Percentiles rank a stretch among this genome's conserved stretches.
phyloP scores from a whole-genome alignment of 2,329 filamentous ascomycete genomes.

The Talaromyces sp. region DNA sequence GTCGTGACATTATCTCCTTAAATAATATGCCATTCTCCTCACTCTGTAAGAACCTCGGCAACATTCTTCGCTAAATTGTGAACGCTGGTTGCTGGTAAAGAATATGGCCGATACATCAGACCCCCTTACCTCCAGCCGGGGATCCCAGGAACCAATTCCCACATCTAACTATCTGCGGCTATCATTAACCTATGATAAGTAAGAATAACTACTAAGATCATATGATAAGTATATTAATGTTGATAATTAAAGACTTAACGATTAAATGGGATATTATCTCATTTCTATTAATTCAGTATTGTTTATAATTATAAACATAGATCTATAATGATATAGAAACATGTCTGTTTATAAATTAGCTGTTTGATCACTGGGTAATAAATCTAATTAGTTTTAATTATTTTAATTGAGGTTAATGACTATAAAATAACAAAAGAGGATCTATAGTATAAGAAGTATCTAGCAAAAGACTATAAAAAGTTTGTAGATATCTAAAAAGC shows the following conservation, averaged over 20 bases:
- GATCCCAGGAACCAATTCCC: constrained; percentile 20
- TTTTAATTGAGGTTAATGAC: constrained; percentile 46
- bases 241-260: constrained; percentile 47
- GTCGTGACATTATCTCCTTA: background rate
- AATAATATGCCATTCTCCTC: background rate
- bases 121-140: background rate
- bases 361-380: constrained; percentile 45
- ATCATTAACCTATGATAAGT: constrained; percentile 44
- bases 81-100: background rate
- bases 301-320: constrained; percentile 26
- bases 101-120: background rate
- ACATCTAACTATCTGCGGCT: constrained; percentile 49
- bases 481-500: constrained; percentile 49
- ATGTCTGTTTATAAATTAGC: constrained; percentile 36
- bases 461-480: constrained; percentile 45
- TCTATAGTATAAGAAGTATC: constrained; percentile 44
- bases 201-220: constrained; percentile 45
- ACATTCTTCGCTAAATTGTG: background rate
- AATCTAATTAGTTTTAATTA: constrained; percentile 48
- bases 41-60: background rate
- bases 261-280: constrained; percentile 37
- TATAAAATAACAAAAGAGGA: constrained; percentile 49
- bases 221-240: constrained; percentile 45
- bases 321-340: constrained; percentile 38
- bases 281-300: background rate